Evolutionary conservation across 768 basidiomycete genomes (phyloP).

Genomic region (Leccinellum albellum): DNA sequence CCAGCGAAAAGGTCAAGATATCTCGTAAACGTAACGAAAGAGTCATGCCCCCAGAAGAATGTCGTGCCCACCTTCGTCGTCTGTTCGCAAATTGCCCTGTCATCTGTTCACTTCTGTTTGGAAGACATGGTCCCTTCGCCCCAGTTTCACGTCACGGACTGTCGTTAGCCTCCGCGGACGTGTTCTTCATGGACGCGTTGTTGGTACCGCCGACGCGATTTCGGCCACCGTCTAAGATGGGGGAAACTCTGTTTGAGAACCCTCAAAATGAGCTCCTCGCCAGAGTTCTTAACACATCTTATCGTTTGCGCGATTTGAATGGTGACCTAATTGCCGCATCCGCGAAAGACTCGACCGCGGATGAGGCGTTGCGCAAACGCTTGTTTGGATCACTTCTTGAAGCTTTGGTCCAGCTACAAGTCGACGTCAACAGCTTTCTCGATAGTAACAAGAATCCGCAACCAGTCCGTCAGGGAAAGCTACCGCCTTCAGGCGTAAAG

Average conservation of each 20-base stretch:
- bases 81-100: slow-evolving; percentile 79
- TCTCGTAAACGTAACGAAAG: slow-evolving; percentile 83
- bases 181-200: slow-evolving; percentile 95
- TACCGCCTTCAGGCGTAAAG: slow-evolving; percentile 92
- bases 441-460: slow-evolving; percentile 94
- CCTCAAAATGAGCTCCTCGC: slow-evolving; percentile 90
- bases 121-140: slow-evolving; percentile 85
- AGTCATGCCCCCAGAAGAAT: slow-evolving; percentile 87
- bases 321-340: slow-evolving; percentile 57
- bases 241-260: slow-evolving; percentile 91
- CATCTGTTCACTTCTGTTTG: slow-evolving; percentile 87
- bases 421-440: slow-evolving; percentile 95
- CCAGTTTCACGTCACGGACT: slow-evolving; percentile 56
- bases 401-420: slow-evolving; percentile 82
- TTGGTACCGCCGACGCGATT: slow-evolving; percentile 94
- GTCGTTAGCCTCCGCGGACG: slow-evolving; percentile 77
- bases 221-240: slow-evolving; percentile 89
- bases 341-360: slow-evolving; percentile 51
- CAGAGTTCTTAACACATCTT: slow-evolving; percentile 75
- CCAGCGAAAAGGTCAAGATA: slow-evolving; percentile 75
- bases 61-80: slow-evolving; percentile 86
- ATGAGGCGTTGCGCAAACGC: slow-evolving; percentile 49
- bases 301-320: slow-evolving; percentile 75
- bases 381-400: slow-evolving; percentile 72
- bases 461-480: slow-evolving; percentile 78